Evolutionary conservation across 2,329 filamentous ascomycete genomes (phyloP).

Genomic region (Apiospora hydei): DNA sequence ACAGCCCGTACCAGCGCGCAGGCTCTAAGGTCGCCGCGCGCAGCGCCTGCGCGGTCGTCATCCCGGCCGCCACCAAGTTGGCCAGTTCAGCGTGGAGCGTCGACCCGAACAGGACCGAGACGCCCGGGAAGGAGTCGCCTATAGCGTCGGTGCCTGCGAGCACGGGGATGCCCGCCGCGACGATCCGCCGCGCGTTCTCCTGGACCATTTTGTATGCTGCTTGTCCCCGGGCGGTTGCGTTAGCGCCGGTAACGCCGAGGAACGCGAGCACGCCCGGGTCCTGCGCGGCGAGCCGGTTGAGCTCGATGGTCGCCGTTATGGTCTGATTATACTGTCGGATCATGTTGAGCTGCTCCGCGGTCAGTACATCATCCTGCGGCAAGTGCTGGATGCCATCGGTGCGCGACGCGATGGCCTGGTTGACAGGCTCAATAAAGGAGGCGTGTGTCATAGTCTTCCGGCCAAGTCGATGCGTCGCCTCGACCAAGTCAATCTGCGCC

Average conservation of each 20-base stretch:
- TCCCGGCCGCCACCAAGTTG: not conserved
- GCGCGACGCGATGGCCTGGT: not conserved
- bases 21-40: not conserved
- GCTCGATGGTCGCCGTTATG: not conserved
- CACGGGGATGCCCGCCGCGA: not conserved
- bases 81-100: not conserved
- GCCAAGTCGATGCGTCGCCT: not conserved
- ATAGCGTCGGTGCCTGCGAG: slow-evolving; percentile 9
- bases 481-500: not conserved
- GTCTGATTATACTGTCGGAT: not conserved
- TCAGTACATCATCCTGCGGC: not conserved
- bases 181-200: not conserved
- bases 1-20: not conserved
- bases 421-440: not conserved
- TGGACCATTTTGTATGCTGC: not conserved
- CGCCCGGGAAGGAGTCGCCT: not conserved
- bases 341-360: not conserved
- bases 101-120: not conserved
- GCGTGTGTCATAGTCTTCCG: not conserved
- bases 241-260: not conserved
- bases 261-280: not conserved
- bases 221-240: not conserved
- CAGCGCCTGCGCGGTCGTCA: not conserved
- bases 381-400: slow-evolving; percentile 1
- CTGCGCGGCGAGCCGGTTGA: not conserved